Evolutionary conservation across 2,329 filamentous ascomycete genomes (phyloP), one percentile per base, ranked within the genome.

Genomic region (Colletotrichum camelliae): DNA sequence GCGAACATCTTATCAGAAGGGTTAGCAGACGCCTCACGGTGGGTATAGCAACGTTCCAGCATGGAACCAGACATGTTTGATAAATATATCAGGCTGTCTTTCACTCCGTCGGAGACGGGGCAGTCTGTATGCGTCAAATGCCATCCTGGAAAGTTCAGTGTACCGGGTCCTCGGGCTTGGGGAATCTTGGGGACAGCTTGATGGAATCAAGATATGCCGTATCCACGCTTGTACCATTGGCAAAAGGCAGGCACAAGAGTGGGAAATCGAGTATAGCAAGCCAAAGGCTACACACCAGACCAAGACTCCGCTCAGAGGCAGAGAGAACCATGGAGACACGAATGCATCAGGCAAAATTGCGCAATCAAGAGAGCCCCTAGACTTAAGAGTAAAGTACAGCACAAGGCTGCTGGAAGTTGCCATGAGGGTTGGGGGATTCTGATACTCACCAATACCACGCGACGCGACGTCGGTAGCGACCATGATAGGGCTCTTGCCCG

Each of bases 371-470:
- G 88, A 94, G 93, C 93, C 93, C 93, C 93, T 93, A 94, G 92
- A 94, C 93, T 93, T 92, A 91, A 95, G 94, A 96, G 95, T 95
- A 95, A 93, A 96, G 94, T 92, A 95, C 92, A 91, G 89, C 89
- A 91, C 87, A 83, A 85, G 85, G 85, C 87, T 89, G 88, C 91
- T 90, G 89, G 89, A 89, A 88, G 87, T 89, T 89, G 90, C 87
- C 86, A 84, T 81, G 81, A 78, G 78, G 79, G 82, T 82, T 82
- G 81, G 83, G 83, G 86, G 86, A 75, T 60, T 29, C 75, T 90
- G 89, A 92, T 94, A 96, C 96, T 98, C 97, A 98, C 97, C 97
- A 89, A 99, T 98, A 95, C 97, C 97, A 96, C 97, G 97, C 85
- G 97, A 98, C 89, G 97, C 97, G 88, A 99, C 97, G 85, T 98